Percentiles rank a stretch among this genome's conserved stretches.
These are phyloP conservation scores for Tetracladium marchalianum DNA, from an alignment of 495 filamentous ascomycete genomes.

Conservation along the genomic window DNA sequence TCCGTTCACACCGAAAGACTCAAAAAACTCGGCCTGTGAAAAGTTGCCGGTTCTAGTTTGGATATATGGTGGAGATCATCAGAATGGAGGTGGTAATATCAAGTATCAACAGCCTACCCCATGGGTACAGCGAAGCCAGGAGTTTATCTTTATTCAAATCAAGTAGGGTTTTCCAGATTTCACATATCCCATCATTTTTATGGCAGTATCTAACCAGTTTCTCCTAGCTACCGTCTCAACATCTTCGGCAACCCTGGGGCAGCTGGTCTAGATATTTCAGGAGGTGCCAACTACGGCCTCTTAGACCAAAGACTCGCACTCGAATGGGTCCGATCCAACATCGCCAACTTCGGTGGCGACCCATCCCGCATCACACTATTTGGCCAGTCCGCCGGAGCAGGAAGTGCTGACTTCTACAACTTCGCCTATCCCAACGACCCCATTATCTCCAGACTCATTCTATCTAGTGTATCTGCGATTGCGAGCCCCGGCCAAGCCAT, in stretches of 20 bases:
- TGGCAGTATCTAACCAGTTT: not conserved
- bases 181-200: not conserved
- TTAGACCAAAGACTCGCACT: constrained; percentile 59
- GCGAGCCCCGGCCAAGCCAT: constrained; percentile 35
- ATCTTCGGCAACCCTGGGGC: constrained; percentile 56
- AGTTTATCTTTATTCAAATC: constrained; percentile 21
- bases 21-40: constrained; percentile 16
- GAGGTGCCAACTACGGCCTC: constrained; percentile 54
- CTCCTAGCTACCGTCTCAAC: constrained; percentile 50
- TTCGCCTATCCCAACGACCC: constrained; percentile 38
- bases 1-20: constrained; percentile 17
- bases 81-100: constrained; percentile 31
- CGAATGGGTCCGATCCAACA: constrained; percentile 65
- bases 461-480: constrained; percentile 23
- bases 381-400: constrained; percentile 38
- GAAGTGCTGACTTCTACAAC: constrained; percentile 30
- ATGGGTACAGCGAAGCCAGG: constrained; percentile 28
- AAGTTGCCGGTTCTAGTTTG: constrained; percentile 46
- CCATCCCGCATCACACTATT: constrained; percentile 21
- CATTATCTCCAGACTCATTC: constrained; percentile 33
- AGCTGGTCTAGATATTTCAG: constrained; percentile 27
- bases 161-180: constrained; percentile 10
- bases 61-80: constrained; percentile 53
- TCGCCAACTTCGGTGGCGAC: constrained; percentile 61
- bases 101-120: constrained; percentile 20